These are phyloP conservation scores for Hygrocybe punicea DNA, from an alignment of 768 basidiomycete species.

Conservation along the genomic window DNA sequence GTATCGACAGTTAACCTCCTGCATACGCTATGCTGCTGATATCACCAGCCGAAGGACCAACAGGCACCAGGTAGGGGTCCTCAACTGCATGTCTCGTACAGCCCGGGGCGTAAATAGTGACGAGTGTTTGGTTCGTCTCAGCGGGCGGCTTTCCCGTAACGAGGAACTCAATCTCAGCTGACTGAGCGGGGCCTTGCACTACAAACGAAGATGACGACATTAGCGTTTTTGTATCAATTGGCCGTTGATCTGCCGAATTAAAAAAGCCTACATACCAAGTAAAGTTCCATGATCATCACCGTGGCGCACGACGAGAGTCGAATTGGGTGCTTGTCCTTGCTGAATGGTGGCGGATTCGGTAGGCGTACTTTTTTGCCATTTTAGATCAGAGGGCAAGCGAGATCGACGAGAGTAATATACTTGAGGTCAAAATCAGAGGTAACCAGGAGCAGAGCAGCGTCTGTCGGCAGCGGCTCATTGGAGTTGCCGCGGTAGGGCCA, in stretches of 20 bases:
- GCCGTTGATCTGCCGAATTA: neutral
- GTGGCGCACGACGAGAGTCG: conserved; percentile 13
- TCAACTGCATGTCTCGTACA: too few species aligned
- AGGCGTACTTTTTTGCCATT: conserved; percentile 2
- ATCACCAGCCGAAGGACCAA: neutral
- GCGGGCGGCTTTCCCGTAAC: neutral
- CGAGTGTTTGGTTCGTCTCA: too few species aligned
- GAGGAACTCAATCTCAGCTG: neutral
- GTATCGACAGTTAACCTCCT: too few species aligned
- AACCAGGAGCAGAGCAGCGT: neutral
- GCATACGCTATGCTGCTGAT: conserved; percentile 1
- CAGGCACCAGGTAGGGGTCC: too few species aligned
- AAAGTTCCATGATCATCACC: conserved; percentile 20
- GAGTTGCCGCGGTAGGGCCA: neutral
- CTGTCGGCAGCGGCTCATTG: neutral
- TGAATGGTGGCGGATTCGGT: conserved; percentile 11
- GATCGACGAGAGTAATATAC: neutral
- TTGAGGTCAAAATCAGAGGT: conserved; percentile 2
- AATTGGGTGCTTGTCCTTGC: conserved; percentile 13
- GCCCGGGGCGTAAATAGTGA: too few species aligned
- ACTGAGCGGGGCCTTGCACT: neutral
- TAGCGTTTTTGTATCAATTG: neutral
- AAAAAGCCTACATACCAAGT: conserved; percentile 6
- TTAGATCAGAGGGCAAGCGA: neutral
- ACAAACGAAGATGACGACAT: too few species aligned